These are phyloP conservation scores for Penicillium capsulatum DNA, from an alignment of 2,329 filamentous ascomycete species.

Conservation along the genomic window DNA sequence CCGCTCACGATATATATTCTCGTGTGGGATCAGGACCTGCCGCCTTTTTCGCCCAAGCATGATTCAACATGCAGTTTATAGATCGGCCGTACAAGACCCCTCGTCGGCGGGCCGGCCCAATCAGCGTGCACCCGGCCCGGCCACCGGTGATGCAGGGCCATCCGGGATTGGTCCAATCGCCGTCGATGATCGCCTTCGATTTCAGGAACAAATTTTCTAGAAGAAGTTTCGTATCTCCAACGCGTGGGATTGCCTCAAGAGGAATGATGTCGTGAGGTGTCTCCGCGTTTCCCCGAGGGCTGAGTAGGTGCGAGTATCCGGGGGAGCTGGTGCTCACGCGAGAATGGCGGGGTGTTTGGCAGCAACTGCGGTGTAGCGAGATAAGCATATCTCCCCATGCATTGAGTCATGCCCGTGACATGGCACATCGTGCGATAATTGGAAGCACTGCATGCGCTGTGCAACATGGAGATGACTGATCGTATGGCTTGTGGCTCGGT, in stretches of 20 bases:
- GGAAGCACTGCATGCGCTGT: too few species aligned
- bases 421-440: too few species aligned
- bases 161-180: conserved; percentile 13
- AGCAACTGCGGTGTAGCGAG: too few species aligned
- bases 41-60: conserved; percentile 17
- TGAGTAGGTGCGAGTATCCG: too few species aligned
- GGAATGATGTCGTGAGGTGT: conserved; percentile 4
- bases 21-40: not conserved
- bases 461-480: too few species aligned
- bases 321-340: too few species aligned
- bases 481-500: too few species aligned
- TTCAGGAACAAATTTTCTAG: conserved; percentile 21
- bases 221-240: conserved; percentile 6
- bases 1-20: conserved; percentile 8
- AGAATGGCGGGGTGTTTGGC: too few species aligned
- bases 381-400: too few species aligned
- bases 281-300: too few species aligned
- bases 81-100: conserved; percentile 16
- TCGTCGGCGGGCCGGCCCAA: conserved; percentile 18
- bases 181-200: conserved; percentile 16
- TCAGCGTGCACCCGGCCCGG: conserved; percentile 18
- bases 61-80: conserved; percentile 17
- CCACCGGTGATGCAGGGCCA: conserved; percentile 15
- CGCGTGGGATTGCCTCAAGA: conserved; percentile 18
- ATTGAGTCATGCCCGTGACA: too few species aligned